Percentiles rank a stretch among this genome's conserved stretches.
phyloP scores from a whole-genome alignment of 163 green algal genomes.

The Prototheca stagnorum region DNA sequence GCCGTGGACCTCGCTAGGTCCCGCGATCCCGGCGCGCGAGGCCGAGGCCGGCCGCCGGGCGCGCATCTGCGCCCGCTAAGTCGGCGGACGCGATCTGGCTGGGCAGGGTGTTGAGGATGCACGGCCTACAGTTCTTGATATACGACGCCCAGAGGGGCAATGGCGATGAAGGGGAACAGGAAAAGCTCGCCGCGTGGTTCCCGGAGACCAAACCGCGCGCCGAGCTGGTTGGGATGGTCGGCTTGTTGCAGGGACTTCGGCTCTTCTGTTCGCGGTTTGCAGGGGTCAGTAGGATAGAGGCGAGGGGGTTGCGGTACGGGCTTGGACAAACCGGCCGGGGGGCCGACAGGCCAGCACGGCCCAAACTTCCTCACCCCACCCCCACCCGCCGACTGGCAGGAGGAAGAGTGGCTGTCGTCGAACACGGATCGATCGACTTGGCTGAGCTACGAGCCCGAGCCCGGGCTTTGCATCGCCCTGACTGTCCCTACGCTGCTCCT shows the following conservation, averaged over 20 bases:
- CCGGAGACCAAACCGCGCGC: neutral
- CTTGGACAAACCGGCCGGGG: neutral
- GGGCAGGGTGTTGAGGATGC: no score
- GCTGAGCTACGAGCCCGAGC: neutral
- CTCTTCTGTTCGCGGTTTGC: neutral
- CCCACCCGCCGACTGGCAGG: no score
- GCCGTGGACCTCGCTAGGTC: neutral
- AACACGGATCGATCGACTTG: no score
- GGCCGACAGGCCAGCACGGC: no score
- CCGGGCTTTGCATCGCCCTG: neutral
- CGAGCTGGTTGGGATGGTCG: neutral
- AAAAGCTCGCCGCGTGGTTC: no score
- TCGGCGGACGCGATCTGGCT: no score
- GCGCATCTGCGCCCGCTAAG: no score
- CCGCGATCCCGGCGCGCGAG: no score
- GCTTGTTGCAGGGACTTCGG: neutral
- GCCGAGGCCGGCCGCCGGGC: no score
- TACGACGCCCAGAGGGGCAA: slow-evolving; percentile 12
- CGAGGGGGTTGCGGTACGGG: neutral
- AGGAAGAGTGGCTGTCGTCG: no score
- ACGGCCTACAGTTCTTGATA: slow-evolving; percentile 10
- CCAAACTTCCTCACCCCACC: no score
- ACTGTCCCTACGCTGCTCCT: neutral
- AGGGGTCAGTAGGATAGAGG: neutral
- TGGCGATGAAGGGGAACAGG: no score